phyloP scores from a whole-genome alignment of 2,329 filamentous ascomycete species.

The Simplicillium sp. region DNA sequence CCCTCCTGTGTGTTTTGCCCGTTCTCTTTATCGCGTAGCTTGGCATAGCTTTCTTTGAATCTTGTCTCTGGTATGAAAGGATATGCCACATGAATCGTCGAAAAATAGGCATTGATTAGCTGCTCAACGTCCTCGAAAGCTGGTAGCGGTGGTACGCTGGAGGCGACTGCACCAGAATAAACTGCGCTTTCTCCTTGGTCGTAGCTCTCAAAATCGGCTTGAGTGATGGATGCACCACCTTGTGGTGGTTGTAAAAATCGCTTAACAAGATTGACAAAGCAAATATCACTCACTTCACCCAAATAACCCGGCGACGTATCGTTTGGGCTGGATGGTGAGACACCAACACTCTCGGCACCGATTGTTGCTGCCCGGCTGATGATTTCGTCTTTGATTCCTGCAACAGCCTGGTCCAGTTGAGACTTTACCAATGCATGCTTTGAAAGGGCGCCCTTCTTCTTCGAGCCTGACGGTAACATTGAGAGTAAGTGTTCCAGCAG shows the following conservation, averaged over 20 bases:
- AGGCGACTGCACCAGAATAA: slow-evolving; percentile 3
- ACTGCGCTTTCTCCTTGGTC: slow-evolving; percentile 10
- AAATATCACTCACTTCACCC: slow-evolving; percentile 26
- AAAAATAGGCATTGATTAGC: not conserved
- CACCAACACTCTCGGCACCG: not conserved
- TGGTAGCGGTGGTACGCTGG: not conserved
- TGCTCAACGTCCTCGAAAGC: not conserved
- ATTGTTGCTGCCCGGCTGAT: not conserved
- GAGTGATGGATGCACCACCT: not conserved
- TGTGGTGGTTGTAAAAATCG: slow-evolving; percentile 10
- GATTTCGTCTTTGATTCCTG: not conserved
- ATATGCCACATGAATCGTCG: not conserved
- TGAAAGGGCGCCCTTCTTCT: not conserved
- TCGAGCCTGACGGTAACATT: not conserved
- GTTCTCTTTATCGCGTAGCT: too few relatives aligned
- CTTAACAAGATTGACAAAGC: slow-evolving; percentile 24
- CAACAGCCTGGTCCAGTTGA: not conserved
- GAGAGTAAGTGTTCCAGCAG: not conserved
- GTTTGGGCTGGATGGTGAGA: slow-evolving; percentile 1
- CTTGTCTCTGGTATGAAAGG: not conserved
- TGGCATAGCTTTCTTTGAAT: not conserved
- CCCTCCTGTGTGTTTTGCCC: too few relatives aligned
- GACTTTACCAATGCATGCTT: not conserved
- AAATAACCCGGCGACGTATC: slow-evolving; percentile 14
- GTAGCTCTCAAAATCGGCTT: slow-evolving; percentile 15